Evolutionary conservation across 1,284 basidiomycete species (phyloP).

Genomic region (Sphagnurus paluster): DNA sequence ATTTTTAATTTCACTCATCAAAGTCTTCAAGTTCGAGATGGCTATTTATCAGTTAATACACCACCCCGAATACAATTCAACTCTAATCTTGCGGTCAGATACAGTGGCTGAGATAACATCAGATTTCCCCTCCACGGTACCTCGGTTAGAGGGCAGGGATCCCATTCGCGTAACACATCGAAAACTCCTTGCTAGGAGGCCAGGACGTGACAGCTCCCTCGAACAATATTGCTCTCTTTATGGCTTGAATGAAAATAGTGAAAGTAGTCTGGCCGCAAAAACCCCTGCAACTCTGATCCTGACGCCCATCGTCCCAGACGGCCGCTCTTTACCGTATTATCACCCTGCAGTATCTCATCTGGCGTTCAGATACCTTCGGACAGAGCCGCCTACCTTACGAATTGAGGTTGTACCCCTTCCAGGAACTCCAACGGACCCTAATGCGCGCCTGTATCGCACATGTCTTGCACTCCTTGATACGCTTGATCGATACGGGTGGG

Average conservation of each 20-base stretch:
- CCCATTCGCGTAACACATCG: conserved; percentile 55
- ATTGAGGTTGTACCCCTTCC: conserved; percentile 51
- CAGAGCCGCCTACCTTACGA: conserved; percentile 27
- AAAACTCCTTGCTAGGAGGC: conserved; percentile 69
- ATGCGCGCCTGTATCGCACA: conserved; percentile 77
- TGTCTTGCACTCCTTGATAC: conserved; percentile 80
- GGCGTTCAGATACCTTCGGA: conserved; percentile 65
- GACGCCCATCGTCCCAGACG: conserved; percentile 54
- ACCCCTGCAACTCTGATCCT: conserved; percentile 51
- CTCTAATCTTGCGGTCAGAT: conserved; percentile 78
- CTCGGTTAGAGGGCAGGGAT: conserved; percentile 39
- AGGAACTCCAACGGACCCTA: conserved; percentile 47
- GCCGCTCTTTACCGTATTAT: conserved; percentile 67
- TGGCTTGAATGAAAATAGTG: conserved; percentile 16
- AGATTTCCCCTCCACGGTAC: conserved; percentile 37
- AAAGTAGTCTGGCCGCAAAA: conserved; percentile 15
- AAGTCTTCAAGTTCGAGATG: conserved; percentile 53
- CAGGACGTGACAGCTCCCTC: conserved; percentile 64
- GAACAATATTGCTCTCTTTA: conserved; percentile 79
- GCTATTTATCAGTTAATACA: conserved; percentile 67
- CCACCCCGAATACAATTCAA: conserved; percentile 84
- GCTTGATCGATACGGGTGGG: conserved; percentile 85
- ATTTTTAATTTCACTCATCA: not conserved
- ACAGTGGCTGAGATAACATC: conserved; percentile 46
- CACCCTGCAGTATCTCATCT: conserved; percentile 74